Base-by-base conservation (phyloP, 2,329 filamentous ascomycete species). In the Xylaria multiplex region DNA sequence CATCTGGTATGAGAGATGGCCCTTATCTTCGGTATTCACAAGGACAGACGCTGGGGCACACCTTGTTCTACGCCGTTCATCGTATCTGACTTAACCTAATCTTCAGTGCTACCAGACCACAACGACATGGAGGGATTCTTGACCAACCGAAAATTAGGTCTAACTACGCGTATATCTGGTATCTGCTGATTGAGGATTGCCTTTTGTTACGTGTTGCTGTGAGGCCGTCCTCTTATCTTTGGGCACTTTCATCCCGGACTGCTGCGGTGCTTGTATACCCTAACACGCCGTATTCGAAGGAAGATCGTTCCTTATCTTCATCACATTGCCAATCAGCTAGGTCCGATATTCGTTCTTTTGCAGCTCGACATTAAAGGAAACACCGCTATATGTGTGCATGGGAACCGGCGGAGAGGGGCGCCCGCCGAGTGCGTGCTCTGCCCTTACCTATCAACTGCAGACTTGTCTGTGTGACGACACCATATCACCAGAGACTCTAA, bases 21-120 rank as follows among this genome's bases (percentile, higher is more conserved):
- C 7, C 49, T 37, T 30, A 53, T 37, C 32, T 37, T 35, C 49
- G 49, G 49, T 53, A 19, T 22, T 37, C 8, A 35, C 19, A n/a
- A n/a, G 24, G 43, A 9, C 7, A 32, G 24, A 8, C 6, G 30
- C 19, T 35, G 19, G 50, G 50, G 16, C 40, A 40, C 32, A 22
- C 50, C 50, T 42, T 54, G 50, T 40, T 22, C 14, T 32, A 9
- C 46, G 14, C 14, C 40, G 30, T 30, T 19, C 19, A 32, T 32
- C 40, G 22, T 45, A 19, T 37, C 40, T 42, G 56, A 59, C 32
- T 50, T 14, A n/a, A 7, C 24, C 50, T 35, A 54, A 22, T 40
- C 14, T 5, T 40, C 19, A 54, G 32, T 6, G 16, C n/a, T 16
- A 14, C 24, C 19, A 40, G 19, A 37, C 35, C 19, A 14, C 32